Evolutionary conservation across 495 filamentous ascomycete species (phyloP).

Genomic region (Astrothelium macrocarpum): DNA sequence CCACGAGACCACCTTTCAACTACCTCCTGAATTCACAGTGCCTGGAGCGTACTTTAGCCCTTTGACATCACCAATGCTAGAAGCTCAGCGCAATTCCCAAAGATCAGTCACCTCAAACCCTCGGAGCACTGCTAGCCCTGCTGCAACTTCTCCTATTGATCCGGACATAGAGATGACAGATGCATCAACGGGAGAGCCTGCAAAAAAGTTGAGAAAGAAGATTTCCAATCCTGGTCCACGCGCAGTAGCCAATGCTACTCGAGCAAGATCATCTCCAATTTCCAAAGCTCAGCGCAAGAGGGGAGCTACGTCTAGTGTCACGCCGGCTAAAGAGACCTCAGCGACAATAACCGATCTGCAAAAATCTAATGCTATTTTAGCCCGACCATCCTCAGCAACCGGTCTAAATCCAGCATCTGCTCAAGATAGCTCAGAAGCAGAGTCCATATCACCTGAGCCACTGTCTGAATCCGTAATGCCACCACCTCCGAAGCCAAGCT

Average conservation of each 20-base stretch:
- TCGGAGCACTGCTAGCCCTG: conserved; percentile 24
- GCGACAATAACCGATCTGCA: conserved; percentile 26
- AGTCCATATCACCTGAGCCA: conserved; percentile 64
- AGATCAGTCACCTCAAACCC: conserved; percentile 16
- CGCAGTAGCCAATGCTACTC: conserved; percentile 9
- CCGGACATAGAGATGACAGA: conserved; percentile 26
- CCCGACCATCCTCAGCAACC: conserved; percentile 7
- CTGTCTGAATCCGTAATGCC: conserved; percentile 61
- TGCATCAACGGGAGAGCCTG: conserved; percentile 15
- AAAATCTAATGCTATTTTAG: conserved; percentile 21
- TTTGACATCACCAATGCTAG: conserved; percentile 80
- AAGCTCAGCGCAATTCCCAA: conserved; percentile 48
- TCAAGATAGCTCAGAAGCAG: conserved; percentile 53
- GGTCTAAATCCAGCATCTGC: background rate
- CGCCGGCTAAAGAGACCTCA: conserved; percentile 42
- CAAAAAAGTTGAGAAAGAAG: conserved; percentile 22
- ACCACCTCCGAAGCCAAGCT: conserved; percentile 49
- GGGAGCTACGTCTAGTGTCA: conserved; percentile 44
- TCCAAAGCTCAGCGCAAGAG: conserved; percentile 68
- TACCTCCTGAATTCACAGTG: conserved; percentile 68
- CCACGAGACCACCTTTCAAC: conserved; percentile 69
- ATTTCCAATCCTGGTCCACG: conserved; percentile 27
- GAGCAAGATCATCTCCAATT: conserved; percentile 66
- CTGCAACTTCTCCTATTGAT: conserved; percentile 27
- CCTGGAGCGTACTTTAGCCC: conserved; percentile 91